A percentile compares a stretch with the other conserved stretches of the same genome.
phyloP scores from a whole-genome alignment of 495 filamentous ascomycete species.

The Annulohypoxylon bovei region DNA sequence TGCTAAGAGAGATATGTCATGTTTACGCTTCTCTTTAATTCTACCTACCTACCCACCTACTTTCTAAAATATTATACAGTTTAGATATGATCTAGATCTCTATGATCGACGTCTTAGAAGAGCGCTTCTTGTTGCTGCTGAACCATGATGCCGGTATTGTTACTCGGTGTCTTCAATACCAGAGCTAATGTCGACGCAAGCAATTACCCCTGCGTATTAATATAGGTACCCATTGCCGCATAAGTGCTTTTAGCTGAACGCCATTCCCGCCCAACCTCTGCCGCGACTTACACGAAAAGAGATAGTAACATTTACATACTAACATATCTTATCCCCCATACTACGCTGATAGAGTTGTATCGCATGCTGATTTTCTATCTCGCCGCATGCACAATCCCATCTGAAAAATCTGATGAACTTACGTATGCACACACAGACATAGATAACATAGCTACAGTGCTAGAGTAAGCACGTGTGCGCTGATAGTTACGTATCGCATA shows the following conservation, averaged over 20 bases:
- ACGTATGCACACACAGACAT: background rate
- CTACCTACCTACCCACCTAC: background rate
- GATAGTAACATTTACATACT: background rate
- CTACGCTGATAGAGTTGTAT: conserved; percentile 7
- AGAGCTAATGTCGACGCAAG: conserved; percentile 15
- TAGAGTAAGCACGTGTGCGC: background rate
- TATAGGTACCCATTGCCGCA: background rate
- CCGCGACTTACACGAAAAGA: background rate
- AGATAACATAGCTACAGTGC: conserved; percentile 8
- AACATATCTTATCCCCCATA: background rate
- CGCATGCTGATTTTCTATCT: conserved; percentile 8
- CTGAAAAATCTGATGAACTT: conserved; percentile 3
- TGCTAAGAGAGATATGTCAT: conserved; percentile 1
- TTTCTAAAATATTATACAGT: background rate
- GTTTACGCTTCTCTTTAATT: conserved; percentile 13
- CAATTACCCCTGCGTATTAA: background rate
- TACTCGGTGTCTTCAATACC: conserved; percentile 12
- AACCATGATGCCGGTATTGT: conserved; percentile 3
- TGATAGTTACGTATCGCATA: background rate
- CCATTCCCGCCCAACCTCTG: conserved; percentile 11
- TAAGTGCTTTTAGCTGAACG: background rate
- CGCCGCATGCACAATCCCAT: conserved; percentile 7
- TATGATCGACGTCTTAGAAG: conserved; percentile 22
- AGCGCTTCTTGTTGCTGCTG: background rate
- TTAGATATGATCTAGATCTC: conserved; percentile 16